Base-by-base conservation (phyloP, 139 green algal species). In the Yamagishiella unicocca region DNA sequence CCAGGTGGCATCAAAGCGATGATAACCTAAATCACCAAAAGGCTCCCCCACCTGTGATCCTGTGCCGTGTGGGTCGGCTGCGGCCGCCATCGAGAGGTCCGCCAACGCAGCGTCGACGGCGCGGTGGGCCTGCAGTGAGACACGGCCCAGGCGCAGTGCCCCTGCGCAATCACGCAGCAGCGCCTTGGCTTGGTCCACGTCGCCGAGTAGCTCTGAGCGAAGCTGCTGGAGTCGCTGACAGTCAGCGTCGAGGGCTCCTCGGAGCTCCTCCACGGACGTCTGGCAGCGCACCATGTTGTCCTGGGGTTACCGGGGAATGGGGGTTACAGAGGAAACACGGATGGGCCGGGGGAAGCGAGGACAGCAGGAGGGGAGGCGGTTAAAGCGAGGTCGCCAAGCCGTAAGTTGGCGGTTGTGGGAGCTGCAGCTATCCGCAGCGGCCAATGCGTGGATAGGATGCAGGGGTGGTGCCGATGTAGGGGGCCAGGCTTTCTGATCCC, bases 81-180 rank as follows among this genome's bases (percentile, higher is more conserved):
- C 67, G 6, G 80, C 80, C 19, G 43, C 64, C 2, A n/a, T 43
- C 5, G 42, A 24, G 43, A 86, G 66, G 40, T 37, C 29, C 7
- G 43, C 62, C 62, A 86, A 22, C 9, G 80, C 80, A 22, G 22
- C 31, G 5, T 86, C 64, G 31, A 86, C 43, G 0, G 62, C 62
- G 22, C 22, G 0, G 24, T 55, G 80, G 21, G 80, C 62, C 43
- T 37, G 43, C 64, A 86, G 45, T 2, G 80, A 66, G 21, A 45
- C 80, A 1, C 42, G 62, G 22, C 25, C 64, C 42, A 86, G 42
- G 4, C 64, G 80, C 45, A 86, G 80, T 22, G 80, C 80, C 0
- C 33, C 42, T 22, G 38, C 1, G 31, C 43, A 54, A 7, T 58
- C 64, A 0, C n/a, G 8, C 43, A 86, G 64, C 61, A 86, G 80